Percentiles rank a stretch among this genome's conserved stretches.
Evolutionary conservation across 2,329 filamentous ascomycete genomes (phyloP).

Genomic region (Xylaria sp.): DNA sequence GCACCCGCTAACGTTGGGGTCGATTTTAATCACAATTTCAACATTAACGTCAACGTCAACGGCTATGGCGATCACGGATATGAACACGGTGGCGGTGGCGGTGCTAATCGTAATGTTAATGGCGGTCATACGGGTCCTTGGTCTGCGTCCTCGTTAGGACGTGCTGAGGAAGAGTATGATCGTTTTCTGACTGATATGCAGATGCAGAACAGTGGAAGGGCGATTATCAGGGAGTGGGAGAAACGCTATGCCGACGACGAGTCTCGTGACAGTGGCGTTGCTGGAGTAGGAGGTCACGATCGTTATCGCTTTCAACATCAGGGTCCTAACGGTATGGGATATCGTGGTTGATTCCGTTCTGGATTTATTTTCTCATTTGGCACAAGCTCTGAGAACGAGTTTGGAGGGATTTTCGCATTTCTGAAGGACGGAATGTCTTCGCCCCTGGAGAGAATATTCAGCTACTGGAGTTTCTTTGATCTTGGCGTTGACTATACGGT

Average conservation of each 20-base stretch:
- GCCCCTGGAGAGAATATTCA: background rate
- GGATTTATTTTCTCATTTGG: background rate
- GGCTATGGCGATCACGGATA: background rate
- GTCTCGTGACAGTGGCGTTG: constrained; percentile 25
- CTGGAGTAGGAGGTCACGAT: constrained; percentile 7
- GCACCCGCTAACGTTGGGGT: background rate
- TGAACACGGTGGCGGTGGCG: background rate
- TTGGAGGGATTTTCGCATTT: background rate
- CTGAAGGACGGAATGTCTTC: background rate
- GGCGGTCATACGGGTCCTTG: constrained; percentile 18
- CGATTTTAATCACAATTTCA: background rate
- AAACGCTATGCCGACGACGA: background rate
- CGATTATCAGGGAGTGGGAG: background rate
- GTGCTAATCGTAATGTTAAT: background rate
- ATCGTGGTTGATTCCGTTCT: constrained; percentile 7
- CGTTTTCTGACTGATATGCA: constrained; percentile 20
- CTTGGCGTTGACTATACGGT: background rate
- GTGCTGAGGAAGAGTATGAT: constrained; percentile 29
- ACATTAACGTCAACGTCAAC: background rate
- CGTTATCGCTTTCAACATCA: background rate
- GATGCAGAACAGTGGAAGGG: background rate
- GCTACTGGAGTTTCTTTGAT: background rate
- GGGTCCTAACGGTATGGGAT: background rate
- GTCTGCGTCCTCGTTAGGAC: constrained; percentile 29
- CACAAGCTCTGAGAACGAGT: background rate